phyloP scores from a whole-genome alignment of 1,139 yeast species.

The Keqinozyma sinolaborantium region DNA sequence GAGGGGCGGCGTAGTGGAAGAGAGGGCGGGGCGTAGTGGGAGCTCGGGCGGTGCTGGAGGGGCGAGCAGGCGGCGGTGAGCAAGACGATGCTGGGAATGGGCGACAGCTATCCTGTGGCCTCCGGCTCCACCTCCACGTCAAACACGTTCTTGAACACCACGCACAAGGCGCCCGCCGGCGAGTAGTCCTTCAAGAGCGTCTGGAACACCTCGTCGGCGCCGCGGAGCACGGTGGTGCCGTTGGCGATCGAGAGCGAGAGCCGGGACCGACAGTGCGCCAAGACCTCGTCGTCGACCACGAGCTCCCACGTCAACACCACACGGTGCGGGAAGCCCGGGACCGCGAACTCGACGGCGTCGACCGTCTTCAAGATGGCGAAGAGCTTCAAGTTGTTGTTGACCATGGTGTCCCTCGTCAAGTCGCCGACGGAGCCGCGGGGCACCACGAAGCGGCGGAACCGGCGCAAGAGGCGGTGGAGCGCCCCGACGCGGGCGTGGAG shows the following conservation, averaged over 20 bases:
- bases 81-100: too few species aligned
- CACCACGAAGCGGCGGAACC: conserved; percentile 10
- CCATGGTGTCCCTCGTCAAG: conserved; percentile 8
- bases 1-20: too few species aligned
- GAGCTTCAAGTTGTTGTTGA: conserved; percentile 13
- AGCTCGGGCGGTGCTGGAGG: too few species aligned
- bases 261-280: conserved; percentile 26
- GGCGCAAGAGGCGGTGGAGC: conserved; percentile 13
- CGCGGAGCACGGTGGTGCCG: conserved; percentile 2
- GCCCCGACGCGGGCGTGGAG: neutral
- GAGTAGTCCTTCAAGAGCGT: conserved; percentile 23
- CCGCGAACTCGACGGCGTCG: conserved; percentile 15
- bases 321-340: conserved; percentile 8
- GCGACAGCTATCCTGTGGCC: too few species aligned
- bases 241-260: conserved; percentile 13
- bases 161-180: conserved; percentile 18
- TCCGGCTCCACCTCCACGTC: conserved; percentile 9
- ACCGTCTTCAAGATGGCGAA: conserved; percentile 19
- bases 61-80: too few species aligned
- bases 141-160: conserved; percentile 21
- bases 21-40: too few species aligned
- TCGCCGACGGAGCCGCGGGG: conserved; percentile 4
- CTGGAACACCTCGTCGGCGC: conserved; percentile 14
- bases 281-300: conserved; percentile 15
- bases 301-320: conserved; percentile 27